Base-by-base conservation (phyloP, 2,329 filamentous ascomycete genomes). In the Fusarium sp. region DNA sequence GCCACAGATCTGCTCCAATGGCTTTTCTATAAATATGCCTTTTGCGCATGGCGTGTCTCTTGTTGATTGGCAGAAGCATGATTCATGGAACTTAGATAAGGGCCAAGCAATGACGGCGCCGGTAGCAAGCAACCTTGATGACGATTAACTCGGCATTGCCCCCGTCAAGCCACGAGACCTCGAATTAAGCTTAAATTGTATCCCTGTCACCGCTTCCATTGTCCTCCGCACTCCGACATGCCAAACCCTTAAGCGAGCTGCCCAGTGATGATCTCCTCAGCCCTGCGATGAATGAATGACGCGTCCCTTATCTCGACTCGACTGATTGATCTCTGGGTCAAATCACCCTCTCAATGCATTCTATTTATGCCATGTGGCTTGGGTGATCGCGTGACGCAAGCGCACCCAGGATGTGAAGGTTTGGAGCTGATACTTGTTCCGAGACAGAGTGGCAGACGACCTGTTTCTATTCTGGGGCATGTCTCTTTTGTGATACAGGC, bases 391-490 rank as follows among this genome's bases (percentile, higher is more conserved):
- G 56, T 73, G 65, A 73, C 65, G 70, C 48, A 55, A 38, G 44
- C 53, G 30, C 22, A 44, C 22, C 14, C 35, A 5, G 3, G 15
- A 26, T 11, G n/a, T 7, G 26, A 5, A 35, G 39, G 41, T 5
- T 35, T 28, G 33, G n/a, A 10, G 26, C 31, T 35, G 26, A 28
- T 3, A 22, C 38, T 41, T 15, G 28, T 13, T 42, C 47, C 41
- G 33, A 14, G 55, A 41, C 44, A 60, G 39, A 26, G 31, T 35
- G 41, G 28, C 67, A 75, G 67, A 63, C 74, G 74, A 73, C 71
- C 48, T 68, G 72, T 73, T 76, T 20, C 74, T 76, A 76, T 76
- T 76, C 62, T 56, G 16, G 65, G 62, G 28, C 42, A 41, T 47
- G n/a, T 9, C 33, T 12, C 3, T 10, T 50, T 12, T 47, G 18